Conservation (phyloP, 169 alveolate species). For the Plasmodium ovale region DNA sequence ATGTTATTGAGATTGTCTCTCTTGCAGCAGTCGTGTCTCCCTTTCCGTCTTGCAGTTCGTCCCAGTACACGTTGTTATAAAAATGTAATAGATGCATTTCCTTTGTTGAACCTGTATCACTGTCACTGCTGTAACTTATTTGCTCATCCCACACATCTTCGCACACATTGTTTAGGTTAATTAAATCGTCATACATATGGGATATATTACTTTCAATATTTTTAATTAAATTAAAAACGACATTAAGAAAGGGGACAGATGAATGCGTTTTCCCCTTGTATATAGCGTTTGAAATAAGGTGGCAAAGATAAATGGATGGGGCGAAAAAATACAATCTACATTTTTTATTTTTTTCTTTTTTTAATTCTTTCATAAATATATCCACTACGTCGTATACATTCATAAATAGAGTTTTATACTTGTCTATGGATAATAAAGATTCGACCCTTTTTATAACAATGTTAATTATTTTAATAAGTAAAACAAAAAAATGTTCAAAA, state of each 20-base stretch:
- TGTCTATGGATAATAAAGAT: constrained; percentile 31
- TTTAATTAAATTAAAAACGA: constrained; percentile 34
- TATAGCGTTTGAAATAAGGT: constrained; percentile 39
- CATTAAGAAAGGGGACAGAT: constrained; percentile 21
- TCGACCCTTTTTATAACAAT: constrained; percentile 34
- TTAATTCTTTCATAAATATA: constrained; percentile 57
- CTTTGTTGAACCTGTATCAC: constrained; percentile 7
- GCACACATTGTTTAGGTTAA: neutral
- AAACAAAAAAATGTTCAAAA: constrained; percentile 51
- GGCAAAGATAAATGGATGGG: constrained; percentile 42
- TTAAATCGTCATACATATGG: constrained; percentile 35
- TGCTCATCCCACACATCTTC: constrained; percentile 26
- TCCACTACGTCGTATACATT: constrained; percentile 42
- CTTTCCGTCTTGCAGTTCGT: constrained; percentile 5
- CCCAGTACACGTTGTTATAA: constrained; percentile 14
- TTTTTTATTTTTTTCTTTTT: constrained; percentile 43
- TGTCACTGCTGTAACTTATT: constrained; percentile 31
- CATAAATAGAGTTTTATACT: constrained; percentile 44
- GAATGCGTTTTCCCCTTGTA: constrained; percentile 46
- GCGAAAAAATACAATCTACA: constrained; percentile 23
- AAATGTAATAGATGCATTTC: constrained; percentile 56
- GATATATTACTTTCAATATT: constrained; percentile 39
- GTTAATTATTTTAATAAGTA: constrained; percentile 60
- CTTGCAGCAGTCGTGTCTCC: neutral
- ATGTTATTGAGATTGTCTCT: too few relatives aligned